A percentile compares a stretch with the other conserved stretches of the same genome.
Evolutionary conservation across 208 protist genomes (phyloP).

Genomic region (Naegleria fowleri): DNA sequence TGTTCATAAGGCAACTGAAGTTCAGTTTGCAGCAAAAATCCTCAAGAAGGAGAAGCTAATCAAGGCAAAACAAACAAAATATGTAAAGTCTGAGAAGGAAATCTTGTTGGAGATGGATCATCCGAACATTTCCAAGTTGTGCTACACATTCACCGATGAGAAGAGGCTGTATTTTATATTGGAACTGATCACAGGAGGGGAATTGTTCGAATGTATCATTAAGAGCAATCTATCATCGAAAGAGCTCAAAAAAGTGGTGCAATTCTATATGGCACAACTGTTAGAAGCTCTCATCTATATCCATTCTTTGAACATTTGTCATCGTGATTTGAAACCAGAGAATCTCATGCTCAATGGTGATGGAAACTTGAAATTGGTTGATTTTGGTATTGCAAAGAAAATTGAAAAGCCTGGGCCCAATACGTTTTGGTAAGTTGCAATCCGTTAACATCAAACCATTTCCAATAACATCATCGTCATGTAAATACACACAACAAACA

Average conservation of each 20-base stretch:
- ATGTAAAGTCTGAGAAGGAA: slow-evolving; percentile 26
- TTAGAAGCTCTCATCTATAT: slow-evolving; percentile 21
- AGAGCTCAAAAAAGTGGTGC: background rate
- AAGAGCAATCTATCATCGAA: background rate
- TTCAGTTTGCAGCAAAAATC: slow-evolving; percentile 25
- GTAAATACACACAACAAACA: no score
- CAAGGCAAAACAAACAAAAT: slow-evolving; percentile 26
- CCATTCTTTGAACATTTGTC: slow-evolving; percentile 23
- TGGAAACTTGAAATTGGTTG: slow-evolving; percentile 31
- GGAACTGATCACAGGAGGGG: slow-evolving; percentile 34
- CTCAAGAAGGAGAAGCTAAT: slow-evolving; percentile 16
- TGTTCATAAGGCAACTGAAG: background rate
- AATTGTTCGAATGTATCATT: slow-evolving; percentile 27
- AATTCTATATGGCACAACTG: slow-evolving; percentile 35
- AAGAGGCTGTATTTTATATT: slow-evolving; percentile 35
- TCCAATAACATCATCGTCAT: no score
- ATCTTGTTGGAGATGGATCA: slow-evolving; percentile 24
- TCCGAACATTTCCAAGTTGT: slow-evolving; percentile 24
- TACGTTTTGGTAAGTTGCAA: slow-evolving; percentile 27
- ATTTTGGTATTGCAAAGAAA: slow-evolving; percentile 33
- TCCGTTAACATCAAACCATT: no score
- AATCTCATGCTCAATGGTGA: slow-evolving; percentile 27
- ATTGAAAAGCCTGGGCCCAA: background rate
- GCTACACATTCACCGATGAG: slow-evolving; percentile 28
- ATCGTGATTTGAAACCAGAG: slow-evolving; percentile 37